A percentile compares a stretch with the other conserved stretches of the same genome.
These are phyloP conservation scores for Scytalidium lignicola DNA, from an alignment of 2,329 filamentous ascomycete species.

Conservation along the genomic window DNA sequence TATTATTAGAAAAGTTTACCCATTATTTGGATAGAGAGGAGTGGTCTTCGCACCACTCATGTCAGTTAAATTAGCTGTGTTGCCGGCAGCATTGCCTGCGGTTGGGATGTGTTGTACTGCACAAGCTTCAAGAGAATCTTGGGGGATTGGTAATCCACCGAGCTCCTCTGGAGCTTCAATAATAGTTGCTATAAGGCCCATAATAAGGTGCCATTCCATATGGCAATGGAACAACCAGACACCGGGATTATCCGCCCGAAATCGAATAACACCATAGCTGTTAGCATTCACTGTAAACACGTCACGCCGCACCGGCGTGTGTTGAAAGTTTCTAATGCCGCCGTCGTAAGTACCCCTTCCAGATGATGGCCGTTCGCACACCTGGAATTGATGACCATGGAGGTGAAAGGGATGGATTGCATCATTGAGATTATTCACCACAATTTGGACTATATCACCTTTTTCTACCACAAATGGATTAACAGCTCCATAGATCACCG, in stretches of 20 bases:
- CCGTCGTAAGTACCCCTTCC: too few relatives aligned
- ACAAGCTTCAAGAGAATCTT: constrained; percentile 37
- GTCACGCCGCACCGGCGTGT: constrained; percentile 46
- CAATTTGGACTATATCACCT: constrained; percentile 63
- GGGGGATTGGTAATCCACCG: constrained; percentile 33
- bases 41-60: constrained; percentile 41
- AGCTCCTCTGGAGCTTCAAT: constrained; percentile 9
- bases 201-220: constrained; percentile 43
- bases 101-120: constrained; percentile 36
- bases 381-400: constrained; percentile 50
- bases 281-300: constrained; percentile 33
- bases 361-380: too few relatives aligned
- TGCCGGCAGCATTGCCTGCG: constrained; percentile 55
- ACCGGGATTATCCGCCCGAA: constrained; percentile 43
- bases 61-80: constrained; percentile 47
- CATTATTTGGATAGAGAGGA: not conserved
- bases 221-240: constrained; percentile 48
- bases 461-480: constrained; percentile 65
- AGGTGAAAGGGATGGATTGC: constrained; percentile 55
- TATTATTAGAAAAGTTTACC: not conserved
- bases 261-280: constrained; percentile 40
- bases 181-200: too few relatives aligned
- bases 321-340: constrained; percentile 21
- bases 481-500: constrained; percentile 59
- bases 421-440: constrained; percentile 71